These are phyloP conservation scores for Botryotinia calthae DNA, from an alignment of 2,329 filamentous ascomycete species.

Conservation along the genomic window DNA sequence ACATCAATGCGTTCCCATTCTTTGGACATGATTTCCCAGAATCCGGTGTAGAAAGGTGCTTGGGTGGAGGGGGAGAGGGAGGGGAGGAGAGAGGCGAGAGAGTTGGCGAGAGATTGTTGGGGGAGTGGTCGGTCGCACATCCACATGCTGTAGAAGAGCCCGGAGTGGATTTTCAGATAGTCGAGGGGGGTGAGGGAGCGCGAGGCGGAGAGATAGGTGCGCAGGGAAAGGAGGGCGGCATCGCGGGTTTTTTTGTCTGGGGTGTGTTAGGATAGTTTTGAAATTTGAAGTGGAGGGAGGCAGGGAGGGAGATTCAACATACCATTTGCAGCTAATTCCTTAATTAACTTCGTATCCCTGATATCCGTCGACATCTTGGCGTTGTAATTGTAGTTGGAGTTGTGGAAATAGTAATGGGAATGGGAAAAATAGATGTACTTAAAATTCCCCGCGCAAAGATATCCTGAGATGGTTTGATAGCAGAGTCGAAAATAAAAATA, in stretches of 20 bases:
- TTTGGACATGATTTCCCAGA: conserved; percentile 67
- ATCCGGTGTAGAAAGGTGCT: conserved; percentile 55
- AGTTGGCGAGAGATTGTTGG: conserved; percentile 77
- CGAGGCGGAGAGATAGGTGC: conserved; percentile 66
- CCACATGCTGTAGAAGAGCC: conserved; percentile 89
- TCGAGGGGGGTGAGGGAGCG: conserved; percentile 64
- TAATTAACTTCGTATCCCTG: conserved; percentile 39
- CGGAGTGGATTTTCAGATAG: conserved; percentile 88
- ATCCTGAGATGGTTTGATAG: neutral
- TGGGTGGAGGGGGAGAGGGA: conserved; percentile 50
- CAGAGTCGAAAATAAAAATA: conserved; percentile 18
- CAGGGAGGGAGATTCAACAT: neutral
- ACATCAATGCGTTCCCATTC: conserved; percentile 73
- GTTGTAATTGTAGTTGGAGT: neutral
- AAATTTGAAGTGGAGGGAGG: neutral
- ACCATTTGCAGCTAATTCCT: conserved; percentile 41
- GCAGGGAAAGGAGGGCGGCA: conserved; percentile 72
- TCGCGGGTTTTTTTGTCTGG: conserved; percentile 76
- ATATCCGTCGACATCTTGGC: conserved; percentile 34
- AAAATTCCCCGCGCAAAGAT: conserved; percentile 1
- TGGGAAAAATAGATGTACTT: neutral
- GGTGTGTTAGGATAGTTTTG: neutral
- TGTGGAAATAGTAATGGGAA: neutral
- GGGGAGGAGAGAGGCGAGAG: conserved; percentile 70
- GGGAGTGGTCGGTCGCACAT: conserved; percentile 88